Base-by-base conservation (phyloP, 2,329 filamentous ascomycete genomes). In the Ophiostoma australiae region DNA sequence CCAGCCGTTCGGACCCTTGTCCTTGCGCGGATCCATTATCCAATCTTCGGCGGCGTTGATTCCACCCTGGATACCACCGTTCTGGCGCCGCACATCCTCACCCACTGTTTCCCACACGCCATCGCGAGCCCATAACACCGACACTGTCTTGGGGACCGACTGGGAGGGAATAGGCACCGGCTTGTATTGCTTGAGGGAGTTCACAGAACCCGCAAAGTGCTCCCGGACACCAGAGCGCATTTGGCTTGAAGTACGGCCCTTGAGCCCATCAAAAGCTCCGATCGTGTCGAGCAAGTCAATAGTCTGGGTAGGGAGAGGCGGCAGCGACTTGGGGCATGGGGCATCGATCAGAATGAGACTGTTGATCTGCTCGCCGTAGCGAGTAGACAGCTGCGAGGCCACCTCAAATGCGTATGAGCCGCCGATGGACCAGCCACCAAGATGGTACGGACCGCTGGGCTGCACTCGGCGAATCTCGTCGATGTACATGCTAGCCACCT, bases 371-470 rank as follows among this genome's bases (percentile, higher is more conserved):
- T 77, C 77, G 66, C 90, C 86, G 20, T 86, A 85, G 3, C 82
- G 83, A 73, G 84, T 82, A 72, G 83, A 83, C 20, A 91, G 82
- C 73, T 89, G 86, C 70, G 85, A 84, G 20, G 87, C 85, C 8
- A 88, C 87, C 75, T 91, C 88, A 76, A 87, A 92, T 63, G 90
- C 89, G 72, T 89, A 88, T 66, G 92, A 89, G 44, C 91, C 90
- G 33, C 91, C 91, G 1, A 90, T 90, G 23, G 87, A 91, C 91
- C 90, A 93, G 27, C 91, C 91, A 20, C 87, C 86, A 0, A 93
- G 80, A 69, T 85, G 84, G 78, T 91, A 92, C 0, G 89, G 88
- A 0, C 91, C 91, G 23, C 81, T 76, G 2, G 90, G 87, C 79
- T 93, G 90, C 68, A 90, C 88, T 4, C 87, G 86, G 78, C 88